Evolutionary conservation across 805 yeast species (phyloP).

Genomic region (Yarrowia yakushimensis): DNA sequence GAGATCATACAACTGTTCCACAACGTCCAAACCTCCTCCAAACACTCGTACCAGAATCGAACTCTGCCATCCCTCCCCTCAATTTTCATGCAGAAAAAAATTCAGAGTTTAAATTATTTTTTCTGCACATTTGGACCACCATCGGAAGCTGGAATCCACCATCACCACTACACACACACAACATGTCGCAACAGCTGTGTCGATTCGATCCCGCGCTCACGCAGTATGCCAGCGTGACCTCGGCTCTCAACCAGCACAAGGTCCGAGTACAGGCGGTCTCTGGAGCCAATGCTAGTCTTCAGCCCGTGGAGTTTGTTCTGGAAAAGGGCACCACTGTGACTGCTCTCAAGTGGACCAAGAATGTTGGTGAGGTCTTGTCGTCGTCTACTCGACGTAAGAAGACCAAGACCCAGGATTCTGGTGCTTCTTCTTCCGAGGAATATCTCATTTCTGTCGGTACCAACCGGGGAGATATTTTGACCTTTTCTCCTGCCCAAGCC

Average conservation of each 20-base stretch:
- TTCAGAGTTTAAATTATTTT: conserved; percentile 20
- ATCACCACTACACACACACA: conserved; percentile 9
- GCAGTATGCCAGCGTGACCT: conserved; percentile 59
- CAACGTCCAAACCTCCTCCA: too few species aligned
- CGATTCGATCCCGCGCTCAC: conserved; percentile 61
- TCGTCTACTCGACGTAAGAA: conserved; percentile 32
- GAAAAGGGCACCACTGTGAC: conserved; percentile 51
- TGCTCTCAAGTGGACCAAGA: conserved; percentile 52
- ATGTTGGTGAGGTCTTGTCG: conserved; percentile 14
- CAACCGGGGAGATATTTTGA: conserved; percentile 57
- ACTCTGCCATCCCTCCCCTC: too few species aligned
- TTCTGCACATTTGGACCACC: conserved; percentile 18
- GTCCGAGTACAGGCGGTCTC: conserved; percentile 57
- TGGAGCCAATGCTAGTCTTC: conserved; percentile 42
- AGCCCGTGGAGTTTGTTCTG: conserved; percentile 47
- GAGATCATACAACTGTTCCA: too few species aligned
- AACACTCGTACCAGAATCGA: too few species aligned
- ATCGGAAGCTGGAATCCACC: background rate
- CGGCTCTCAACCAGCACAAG: conserved; percentile 68
- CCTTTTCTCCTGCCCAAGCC: conserved; percentile 66
- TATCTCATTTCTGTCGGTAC: conserved; percentile 58
- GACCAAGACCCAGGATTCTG: conserved; percentile 30
- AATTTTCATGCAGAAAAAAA: conserved; percentile 18
- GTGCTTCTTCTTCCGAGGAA: conserved; percentile 34
- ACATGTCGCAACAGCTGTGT: conserved; percentile 22